Base-by-base conservation (phyloP, 495 filamentous ascomycete species). In the Durotheca rogersii region DNA sequence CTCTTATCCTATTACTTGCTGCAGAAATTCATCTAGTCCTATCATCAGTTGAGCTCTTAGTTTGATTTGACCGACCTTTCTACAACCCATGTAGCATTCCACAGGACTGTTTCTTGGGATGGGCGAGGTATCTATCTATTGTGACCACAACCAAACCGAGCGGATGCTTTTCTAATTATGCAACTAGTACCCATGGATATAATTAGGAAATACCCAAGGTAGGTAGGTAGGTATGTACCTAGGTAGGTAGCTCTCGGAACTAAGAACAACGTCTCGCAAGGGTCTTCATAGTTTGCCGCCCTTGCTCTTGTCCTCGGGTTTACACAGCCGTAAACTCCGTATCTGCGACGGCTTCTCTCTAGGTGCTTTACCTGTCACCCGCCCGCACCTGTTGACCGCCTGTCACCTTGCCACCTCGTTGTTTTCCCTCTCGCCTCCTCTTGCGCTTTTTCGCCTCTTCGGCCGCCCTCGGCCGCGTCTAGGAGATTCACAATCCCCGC, bases 241-340 rank as follows among this genome's bases (percentile, higher is more conserved):
- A 27, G 23, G 23, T 27, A 27, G 4, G 23, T 27, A 4, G 9
- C 23, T n/a, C n/a, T n/a, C n/a, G n/a, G n/a, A n/a, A n/a, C n/a
- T n/a, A n/a, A n/a, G n/a, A n/a, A 27, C 9, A 4, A 27, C 4
- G 23, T 27, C 4, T 4, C 9, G 23, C 23, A 27, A 4, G 23
- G 9, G 23, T 27, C 23, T 47, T 34, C 54, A 48, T n/a, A 57
- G 27, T 47, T 51, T 52, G 33, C 54, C 54, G 43, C 41, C 37
- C 34, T 58, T 49, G 51, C 43, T 53, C 49, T 37, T 30, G 47
- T 20, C 37, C 34, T 58, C 55, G 51, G 51, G 49, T 53, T 37
- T 30, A 51, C 20, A 45, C n/a, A n/a, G n/a, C n/a, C n/a, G 53
- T 45, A 58, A 44, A 39, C 29, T 12, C 54, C 54, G 48, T 32